Conservation (phyloP, 2,329 filamentous ascomycete species). For the Aureobasidium sp. region DNA sequence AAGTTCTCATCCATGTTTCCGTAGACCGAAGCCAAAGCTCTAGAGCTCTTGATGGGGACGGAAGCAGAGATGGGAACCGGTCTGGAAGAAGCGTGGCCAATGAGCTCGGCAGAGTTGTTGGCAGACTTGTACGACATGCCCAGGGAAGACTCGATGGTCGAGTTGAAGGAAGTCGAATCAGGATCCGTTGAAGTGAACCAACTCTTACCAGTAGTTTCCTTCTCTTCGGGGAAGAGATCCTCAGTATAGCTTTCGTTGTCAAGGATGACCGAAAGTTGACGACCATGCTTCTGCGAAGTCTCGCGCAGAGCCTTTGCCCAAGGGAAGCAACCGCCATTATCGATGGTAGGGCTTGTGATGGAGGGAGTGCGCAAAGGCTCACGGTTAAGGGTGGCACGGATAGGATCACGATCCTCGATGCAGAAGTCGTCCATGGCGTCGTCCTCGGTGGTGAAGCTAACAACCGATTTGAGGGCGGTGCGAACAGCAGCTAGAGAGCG, state of each 20-base stretch:
- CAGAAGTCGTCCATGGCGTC: conserved; percentile 92
- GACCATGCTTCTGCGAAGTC: conserved; percentile 56
- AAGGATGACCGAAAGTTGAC: conserved; percentile 80
- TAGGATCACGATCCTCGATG: conserved; percentile 61
- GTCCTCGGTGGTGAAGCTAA: conserved; percentile 90
- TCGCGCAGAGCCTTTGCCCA: conserved; percentile 88
- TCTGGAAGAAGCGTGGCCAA: conserved; percentile 46
- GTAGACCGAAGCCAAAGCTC: conserved; percentile 71
- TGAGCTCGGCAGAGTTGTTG: conserved; percentile 44
- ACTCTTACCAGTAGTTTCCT: conserved; percentile 50
- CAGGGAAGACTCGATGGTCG: conserved; percentile 73
- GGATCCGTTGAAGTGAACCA: conserved; percentile 67
- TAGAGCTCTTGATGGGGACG: conserved; percentile 53
- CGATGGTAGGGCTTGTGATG: conserved; percentile 76
- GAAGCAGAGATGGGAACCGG: conserved; percentile 67
- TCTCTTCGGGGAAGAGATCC: conserved; percentile 76
- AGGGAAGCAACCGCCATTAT: conserved; percentile 72
- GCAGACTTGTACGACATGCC: conserved; percentile 74
- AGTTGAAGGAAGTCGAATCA: conserved; percentile 74
- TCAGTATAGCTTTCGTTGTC: conserved; percentile 68
- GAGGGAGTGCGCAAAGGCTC: conserved; percentile 94
- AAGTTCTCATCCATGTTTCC: conserved; percentile 68
- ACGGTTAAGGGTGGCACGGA: conserved; percentile 76
- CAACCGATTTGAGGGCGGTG: conserved; percentile 66
- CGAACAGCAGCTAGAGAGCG: conserved; percentile 73